Evolutionary conservation across 805 yeast genomes (phyloP), one percentile per base, ranked within the genome.

Genomic region (Candida germanica): DNA sequence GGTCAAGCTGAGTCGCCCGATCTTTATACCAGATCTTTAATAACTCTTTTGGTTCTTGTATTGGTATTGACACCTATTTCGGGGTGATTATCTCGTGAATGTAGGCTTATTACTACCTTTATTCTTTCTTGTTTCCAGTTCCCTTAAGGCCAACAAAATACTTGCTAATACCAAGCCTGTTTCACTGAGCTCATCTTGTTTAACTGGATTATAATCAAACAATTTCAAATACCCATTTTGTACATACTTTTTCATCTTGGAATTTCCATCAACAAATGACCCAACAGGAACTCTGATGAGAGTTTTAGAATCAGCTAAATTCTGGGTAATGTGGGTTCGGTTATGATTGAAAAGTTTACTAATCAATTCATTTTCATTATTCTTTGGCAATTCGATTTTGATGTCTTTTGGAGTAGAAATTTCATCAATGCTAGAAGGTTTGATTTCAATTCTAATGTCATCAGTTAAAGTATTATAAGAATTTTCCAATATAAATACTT

Each of bases 121-220:
- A 47, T 56, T 57, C 44, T 61, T 61, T 34, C 62, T 47, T 12
- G 45, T 43, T 38, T 61, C 66, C 43, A 56, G 65, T 31, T 59
- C 66, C 22, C 61, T 39, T 39, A 61, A 48, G 6, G 56, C 54
- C 32, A 59, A 42, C 39, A 61, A 32, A 2, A 60, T 43, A 13
- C 55, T 48, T 6, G 49, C 40, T 21, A 59, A 30, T 14, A 54
- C 49, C 26, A 57, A 38, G 16, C 54, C 46, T 16, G 50, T 55
- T 14, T 43, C 48, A 21, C 44, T 31, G 4, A 48, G 29, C 16
- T 19, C 33, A 4, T 35, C 46, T 10, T 11, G 11, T 3, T 27
- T 26, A 5, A 8, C 9, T 12, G 17, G 11, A 8, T 32, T 33
- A 6, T 23, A 23, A 6, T 47, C 53, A 33, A 51, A 48, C 23